Conservation (phyloP, 331 rosid species). For the Arachis monticola region DNA sequence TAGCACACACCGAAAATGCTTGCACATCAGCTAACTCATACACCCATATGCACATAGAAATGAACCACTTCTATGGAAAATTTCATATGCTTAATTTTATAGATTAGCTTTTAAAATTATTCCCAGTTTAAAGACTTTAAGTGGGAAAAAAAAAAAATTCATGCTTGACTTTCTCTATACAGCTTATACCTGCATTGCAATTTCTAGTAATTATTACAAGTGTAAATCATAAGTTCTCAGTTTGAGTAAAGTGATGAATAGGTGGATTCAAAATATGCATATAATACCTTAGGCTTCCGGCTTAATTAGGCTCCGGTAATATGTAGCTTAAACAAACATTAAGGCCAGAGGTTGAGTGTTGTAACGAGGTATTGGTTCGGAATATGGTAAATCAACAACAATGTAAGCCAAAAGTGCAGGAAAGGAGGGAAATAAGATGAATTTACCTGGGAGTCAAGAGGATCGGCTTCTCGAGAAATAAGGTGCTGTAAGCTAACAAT, state of each 20-base stretch:
- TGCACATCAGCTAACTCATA: background rate
- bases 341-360: too few species aligned
- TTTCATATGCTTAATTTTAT: background rate
- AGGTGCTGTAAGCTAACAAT: slow-evolving; percentile 78
- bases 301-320: background rate
- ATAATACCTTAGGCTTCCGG: background rate
- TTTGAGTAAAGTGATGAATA: too few species aligned
- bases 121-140: too few species aligned
- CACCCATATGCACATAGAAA: background rate
- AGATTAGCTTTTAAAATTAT: too few species aligned
- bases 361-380: too few species aligned
- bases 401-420: background rate
- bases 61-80: background rate
- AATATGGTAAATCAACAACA: too few species aligned
- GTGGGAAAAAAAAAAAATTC: too few species aligned
- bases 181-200: background rate
- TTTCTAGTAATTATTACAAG: too few species aligned
- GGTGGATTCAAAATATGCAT: too few species aligned
- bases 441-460: slow-evolving; percentile 69
- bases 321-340: background rate
- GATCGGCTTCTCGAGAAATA: slow-evolving; percentile 83
- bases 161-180: background rate
- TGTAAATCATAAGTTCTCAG: too few species aligned
- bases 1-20: background rate
- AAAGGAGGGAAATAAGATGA: background rate